phyloP scores from a whole-genome alignment of 306 rosid species.

The apple (Malus domestica) region ASM211411v1 NC_041798.1:2699501-2700000 shows the following conservation, averaged over 20 bases:
- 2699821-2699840: background rate
- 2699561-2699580: no score
- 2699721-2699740: background rate
- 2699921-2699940: background rate
- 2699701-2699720: background rate
- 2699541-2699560: background rate
- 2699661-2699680: background rate
- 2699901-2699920: background rate
- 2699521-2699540: background rate
- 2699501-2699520: background rate
- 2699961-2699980: background rate
- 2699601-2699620: no score
- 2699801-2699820: background rate
- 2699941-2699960: background rate
- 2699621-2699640: no score
- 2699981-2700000: background rate
- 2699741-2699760: background rate
- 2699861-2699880: background rate
- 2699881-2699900: background rate
- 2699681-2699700: background rate
- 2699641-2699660: background rate
- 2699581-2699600: background rate
- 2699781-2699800: background rate
- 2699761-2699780: background rate
- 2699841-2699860: background rate